These are phyloP conservation scores for Paragyromitra xinjiangensis DNA, from an alignment of 495 filamentous ascomycete genomes.

Conservation along the genomic window DNA sequence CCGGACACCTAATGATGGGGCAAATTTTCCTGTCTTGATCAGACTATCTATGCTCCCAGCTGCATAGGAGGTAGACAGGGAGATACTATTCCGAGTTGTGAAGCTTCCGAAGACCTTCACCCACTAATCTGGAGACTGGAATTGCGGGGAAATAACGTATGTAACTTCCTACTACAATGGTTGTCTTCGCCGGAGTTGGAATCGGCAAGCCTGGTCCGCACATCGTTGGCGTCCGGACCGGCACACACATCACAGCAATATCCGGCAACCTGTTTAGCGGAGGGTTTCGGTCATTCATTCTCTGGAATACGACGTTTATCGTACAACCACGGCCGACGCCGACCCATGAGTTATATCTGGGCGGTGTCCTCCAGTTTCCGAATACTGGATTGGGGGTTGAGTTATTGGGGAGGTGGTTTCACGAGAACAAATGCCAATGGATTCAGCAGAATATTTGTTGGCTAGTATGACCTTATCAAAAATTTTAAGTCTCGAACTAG, in stretches of 20 bases:
- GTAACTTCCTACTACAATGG: not conserved
- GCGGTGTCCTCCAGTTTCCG: not conserved
- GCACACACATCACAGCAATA: not conserved
- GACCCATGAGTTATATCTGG: not conserved
- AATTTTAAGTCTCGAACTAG: not conserved
- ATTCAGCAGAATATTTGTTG: not conserved
- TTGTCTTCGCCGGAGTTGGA: not conserved
- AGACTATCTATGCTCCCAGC: not conserved
- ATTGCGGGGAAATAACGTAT: not conserved
- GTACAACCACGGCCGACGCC: not conserved
- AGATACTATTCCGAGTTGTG: not conserved
- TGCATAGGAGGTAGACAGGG: not conserved
- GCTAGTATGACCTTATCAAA: not conserved
- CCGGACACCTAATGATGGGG: not conserved
- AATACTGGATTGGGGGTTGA: not conserved
- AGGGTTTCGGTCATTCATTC: not conserved
- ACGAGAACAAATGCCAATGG: not conserved
- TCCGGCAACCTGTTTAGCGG: not conserved
- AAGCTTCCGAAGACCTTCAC: not conserved
- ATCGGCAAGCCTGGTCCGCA: not conserved
- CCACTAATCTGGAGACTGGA: not conserved
- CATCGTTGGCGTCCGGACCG: not conserved
- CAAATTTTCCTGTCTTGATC: not conserved
- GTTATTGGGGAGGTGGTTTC: not conserved
- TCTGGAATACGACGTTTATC: not conserved